phyloP scores from a whole-genome alignment of 2,329 filamentous ascomycete species.

The Hymenoscyphus fructigenus region DNA sequence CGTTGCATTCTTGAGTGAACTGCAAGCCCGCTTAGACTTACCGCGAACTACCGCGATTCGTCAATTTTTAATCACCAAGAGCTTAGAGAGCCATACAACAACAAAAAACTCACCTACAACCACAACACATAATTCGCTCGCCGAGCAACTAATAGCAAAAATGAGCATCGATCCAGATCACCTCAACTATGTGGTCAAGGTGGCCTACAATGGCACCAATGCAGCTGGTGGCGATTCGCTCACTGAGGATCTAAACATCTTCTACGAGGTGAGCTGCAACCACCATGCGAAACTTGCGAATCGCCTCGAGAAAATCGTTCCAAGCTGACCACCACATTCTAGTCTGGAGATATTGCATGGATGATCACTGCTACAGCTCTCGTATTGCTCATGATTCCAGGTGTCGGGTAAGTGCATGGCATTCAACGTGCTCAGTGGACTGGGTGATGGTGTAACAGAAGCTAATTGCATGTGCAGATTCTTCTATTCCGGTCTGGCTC shows the following conservation, averaged over 20 bases:
- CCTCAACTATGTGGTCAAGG: conserved; percentile 43
- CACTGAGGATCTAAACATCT: conserved; percentile 73
- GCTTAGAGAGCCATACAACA: neutral
- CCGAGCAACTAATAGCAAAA: conserved; percentile 12
- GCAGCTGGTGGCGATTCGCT: conserved; percentile 61
- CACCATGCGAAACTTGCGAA: neutral
- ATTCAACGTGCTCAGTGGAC: conserved; percentile 16
- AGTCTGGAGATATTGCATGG: conserved; percentile 84
- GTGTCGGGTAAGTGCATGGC: conserved; percentile 62
- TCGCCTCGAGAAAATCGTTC: neutral
- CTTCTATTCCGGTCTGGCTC: conserved; percentile 89
- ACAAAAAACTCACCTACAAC: neutral
- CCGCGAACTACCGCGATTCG: neutral
- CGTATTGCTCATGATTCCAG: conserved; percentile 89
- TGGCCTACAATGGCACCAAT: conserved; percentile 54
- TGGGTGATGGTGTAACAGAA: conserved; percentile 16
- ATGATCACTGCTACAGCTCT: conserved; percentile 79
- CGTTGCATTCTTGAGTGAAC: conserved; percentile 12
- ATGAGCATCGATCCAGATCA: conserved; percentile 44
- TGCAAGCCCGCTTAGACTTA: conserved; percentile 4
- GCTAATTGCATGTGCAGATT: conserved; percentile 47
- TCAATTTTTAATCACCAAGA: neutral
- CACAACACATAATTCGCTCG: neutral
- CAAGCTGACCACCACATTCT: conserved; percentile 48
- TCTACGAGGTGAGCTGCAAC: conserved; percentile 63